Evolutionary conservation across 208 protist genomes (phyloP).

Genomic region (Hexamita inflata): DNA sequence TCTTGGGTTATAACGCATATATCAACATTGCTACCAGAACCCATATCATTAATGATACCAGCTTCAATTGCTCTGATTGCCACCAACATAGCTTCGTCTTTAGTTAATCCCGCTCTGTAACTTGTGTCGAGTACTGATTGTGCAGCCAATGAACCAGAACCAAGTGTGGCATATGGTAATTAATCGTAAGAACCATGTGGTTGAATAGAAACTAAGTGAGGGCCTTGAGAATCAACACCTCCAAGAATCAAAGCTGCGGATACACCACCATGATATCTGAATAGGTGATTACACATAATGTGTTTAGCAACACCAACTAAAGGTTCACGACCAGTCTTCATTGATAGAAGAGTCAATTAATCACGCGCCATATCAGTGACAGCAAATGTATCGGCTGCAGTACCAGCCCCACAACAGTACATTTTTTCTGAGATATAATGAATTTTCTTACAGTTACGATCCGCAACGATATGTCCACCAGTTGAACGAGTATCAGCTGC

Average conservation of each 20-base stretch:
- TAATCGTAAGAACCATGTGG: constrained; percentile 87
- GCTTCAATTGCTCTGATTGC: constrained; percentile 82
- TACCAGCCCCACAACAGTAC: constrained; percentile 98
- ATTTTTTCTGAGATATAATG: constrained; percentile 99
- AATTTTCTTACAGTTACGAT: constrained; percentile 99
- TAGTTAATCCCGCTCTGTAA: constrained; percentile 71
- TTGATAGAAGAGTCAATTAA: constrained; percentile 76
- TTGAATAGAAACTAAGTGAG: constrained; percentile 82
- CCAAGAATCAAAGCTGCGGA: constrained; percentile 92
- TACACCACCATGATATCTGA: constrained; percentile 89
- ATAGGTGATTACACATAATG: constrained; percentile 87
- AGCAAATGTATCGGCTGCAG: constrained; percentile 88
- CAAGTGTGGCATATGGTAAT: constrained; percentile 95
- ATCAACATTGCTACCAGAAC: constrained; percentile 95
- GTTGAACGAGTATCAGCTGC: constrained; percentile 97
- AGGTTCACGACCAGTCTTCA: constrained; percentile 73
- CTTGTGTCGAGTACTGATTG: constrained; percentile 79
- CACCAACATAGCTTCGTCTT: constrained; percentile 84
- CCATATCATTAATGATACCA: constrained; percentile 99
- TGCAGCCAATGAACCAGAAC: constrained; percentile 92
- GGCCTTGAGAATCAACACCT: constrained; percentile 86
- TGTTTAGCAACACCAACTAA: constrained; percentile 84
- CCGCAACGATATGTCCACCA: constrained; percentile 86
- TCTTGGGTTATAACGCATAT: constrained; percentile 71
- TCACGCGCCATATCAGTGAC: constrained; percentile 70